A percentile compares a stretch with the other conserved stretches of the same genome.
Evolutionary conservation across 129 eudicot species (phyloP).

Genomic region (Lactuca sativa): DNA sequence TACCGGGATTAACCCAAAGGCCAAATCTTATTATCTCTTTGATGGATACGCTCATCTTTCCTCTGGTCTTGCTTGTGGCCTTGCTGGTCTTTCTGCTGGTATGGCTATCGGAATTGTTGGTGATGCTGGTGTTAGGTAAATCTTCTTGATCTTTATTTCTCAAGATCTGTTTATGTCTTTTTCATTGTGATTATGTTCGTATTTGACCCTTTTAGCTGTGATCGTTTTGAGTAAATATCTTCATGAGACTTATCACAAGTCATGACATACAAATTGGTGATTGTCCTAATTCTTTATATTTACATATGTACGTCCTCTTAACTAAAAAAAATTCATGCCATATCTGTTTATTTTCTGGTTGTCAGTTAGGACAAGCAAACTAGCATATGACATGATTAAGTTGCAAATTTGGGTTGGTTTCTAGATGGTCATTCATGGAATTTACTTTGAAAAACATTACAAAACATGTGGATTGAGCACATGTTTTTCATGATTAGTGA

Average conservation of each 20-base stretch:
- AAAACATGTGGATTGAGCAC: background rate
- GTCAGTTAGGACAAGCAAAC: background rate
- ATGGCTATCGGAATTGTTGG: constrained; percentile 94
- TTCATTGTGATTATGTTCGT: background rate
- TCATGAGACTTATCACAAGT: background rate
- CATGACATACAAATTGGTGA: background rate
- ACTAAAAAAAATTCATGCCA: background rate
- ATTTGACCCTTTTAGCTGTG: background rate
- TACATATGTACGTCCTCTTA: background rate
- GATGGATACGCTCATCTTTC: constrained; percentile 90
- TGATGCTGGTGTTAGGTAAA: constrained; percentile 81
- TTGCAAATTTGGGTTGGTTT: constrained; percentile 13
- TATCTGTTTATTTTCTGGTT: background rate
- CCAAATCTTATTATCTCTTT: constrained; percentile 72
- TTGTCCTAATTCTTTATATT: background rate
- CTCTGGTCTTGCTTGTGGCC: constrained; percentile 92
- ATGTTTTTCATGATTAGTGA: background rate
- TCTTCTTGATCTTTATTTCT: background rate
- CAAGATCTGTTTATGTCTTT: constrained; percentile 9
- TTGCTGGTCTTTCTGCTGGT: constrained; percentile 88
- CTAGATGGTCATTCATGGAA: background rate
- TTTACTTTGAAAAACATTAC: background rate
- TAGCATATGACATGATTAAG: background rate
- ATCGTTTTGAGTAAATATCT: background rate
- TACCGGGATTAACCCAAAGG: constrained; percentile 63